A percentile compares a stretch with the other conserved stretches of the same genome.
These are phyloP conservation scores for Alternaria sp. DNA, from an alignment of 2,329 filamentous ascomycete genomes.

Conservation along the genomic window DNA sequence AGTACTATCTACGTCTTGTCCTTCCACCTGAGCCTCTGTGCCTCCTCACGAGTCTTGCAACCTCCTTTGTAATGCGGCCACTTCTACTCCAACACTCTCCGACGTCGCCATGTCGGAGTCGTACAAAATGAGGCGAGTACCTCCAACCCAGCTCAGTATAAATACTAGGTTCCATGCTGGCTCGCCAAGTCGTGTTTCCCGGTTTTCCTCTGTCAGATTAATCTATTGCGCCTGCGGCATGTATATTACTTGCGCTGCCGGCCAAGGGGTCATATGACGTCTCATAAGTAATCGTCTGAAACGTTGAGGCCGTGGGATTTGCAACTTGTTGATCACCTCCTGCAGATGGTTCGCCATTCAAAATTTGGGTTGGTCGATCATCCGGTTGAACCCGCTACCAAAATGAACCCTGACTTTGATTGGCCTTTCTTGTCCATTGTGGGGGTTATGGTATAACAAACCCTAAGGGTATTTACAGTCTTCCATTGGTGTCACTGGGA, in stretches of 20 bases:
- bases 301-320: not conserved
- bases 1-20: not conserved
- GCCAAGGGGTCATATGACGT: conserved; percentile 11
- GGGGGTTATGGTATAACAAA: too few species aligned
- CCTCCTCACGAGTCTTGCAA: not conserved
- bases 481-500: too few species aligned
- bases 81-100: not conserved
- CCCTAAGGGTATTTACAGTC: too few species aligned
- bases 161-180: conserved; percentile 15
- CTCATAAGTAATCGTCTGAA: not conserved
- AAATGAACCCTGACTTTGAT: too few species aligned
- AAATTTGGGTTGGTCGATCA: not conserved
- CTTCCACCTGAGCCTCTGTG: too few species aligned
- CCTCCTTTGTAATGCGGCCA: not conserved
- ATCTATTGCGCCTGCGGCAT: conserved; percentile 27
- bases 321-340: not conserved
- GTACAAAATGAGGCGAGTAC: conserved; percentile 21
- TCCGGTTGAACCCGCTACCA: too few species aligned
- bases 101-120: not conserved
- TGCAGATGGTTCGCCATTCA: not conserved
- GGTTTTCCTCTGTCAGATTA: conserved; percentile 23
- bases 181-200: conserved; percentile 17
- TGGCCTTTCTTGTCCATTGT: too few species aligned
- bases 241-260: conserved; percentile 23
- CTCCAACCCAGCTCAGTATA: conserved; percentile 27